Conservation (phyloP, 352 stramenopile genomes). For the Pythium chondricola region DNA sequence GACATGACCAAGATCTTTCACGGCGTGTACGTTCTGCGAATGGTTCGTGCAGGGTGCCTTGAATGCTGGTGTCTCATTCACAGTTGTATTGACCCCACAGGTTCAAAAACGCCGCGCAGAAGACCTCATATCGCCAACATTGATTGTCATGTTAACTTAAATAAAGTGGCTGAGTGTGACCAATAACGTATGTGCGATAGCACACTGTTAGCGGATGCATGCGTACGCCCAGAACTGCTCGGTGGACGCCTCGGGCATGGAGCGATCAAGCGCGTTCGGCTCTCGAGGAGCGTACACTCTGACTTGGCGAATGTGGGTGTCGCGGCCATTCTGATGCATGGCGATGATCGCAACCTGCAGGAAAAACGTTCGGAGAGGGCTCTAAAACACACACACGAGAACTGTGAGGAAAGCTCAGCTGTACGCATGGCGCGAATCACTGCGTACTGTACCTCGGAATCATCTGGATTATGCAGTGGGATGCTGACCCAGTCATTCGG, state of each 20-base stretch:
- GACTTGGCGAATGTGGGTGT: conserved; percentile 94
- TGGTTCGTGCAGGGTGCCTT: no score
- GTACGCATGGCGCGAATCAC: no score
- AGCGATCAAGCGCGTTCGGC: conserved; percentile 40
- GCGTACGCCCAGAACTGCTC: conserved; percentile 66
- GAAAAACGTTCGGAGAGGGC: conserved; percentile 89
- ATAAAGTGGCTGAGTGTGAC: conserved; percentile 4
- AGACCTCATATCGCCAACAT: conserved; percentile 21
- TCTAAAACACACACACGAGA: no score
- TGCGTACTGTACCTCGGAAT: conserved; percentile 29
- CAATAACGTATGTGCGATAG: not conserved
- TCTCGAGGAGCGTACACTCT: conserved; percentile 88
- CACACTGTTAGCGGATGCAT: conserved; percentile 33
- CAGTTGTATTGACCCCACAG: conserved; percentile 6
- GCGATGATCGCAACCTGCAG: conserved; percentile 94
- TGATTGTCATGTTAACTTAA: not conserved
- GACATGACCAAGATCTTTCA: conserved; percentile 76
- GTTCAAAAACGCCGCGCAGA: conserved; percentile 27
- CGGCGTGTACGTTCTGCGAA: conserved; percentile 38
- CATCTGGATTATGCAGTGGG: conserved; percentile 52
- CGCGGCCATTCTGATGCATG: conserved; percentile 98
- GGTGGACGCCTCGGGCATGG: conserved; percentile 46
- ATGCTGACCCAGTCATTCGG: conserved; percentile 93
- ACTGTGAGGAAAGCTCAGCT: no score
- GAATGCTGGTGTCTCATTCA: no score